These are phyloP conservation scores for Phaffia rhodozyma DNA, from an alignment of 1,284 basidiomycete species.

Conservation along the genomic window DNA sequence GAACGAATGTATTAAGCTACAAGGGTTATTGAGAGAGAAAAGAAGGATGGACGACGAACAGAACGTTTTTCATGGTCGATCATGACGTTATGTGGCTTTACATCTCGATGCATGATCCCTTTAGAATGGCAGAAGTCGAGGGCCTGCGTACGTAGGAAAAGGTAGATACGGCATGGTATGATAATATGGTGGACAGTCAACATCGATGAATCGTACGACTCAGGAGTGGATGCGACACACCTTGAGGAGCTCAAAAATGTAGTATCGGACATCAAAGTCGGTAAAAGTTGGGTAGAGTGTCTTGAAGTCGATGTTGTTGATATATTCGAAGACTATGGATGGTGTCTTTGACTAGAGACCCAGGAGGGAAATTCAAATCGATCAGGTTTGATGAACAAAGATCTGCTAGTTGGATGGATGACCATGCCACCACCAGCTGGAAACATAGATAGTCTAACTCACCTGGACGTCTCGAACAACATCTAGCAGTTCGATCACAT, in stretches of 20 bases:
- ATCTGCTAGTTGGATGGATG: not conserved
- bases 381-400: not conserved
- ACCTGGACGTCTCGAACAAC: slow-evolving; percentile 73
- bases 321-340: slow-evolving; percentile 91
- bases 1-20: not conserved
- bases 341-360: slow-evolving; percentile 74
- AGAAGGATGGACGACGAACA: slow-evolving; percentile 38
- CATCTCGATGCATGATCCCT: slow-evolving; percentile 97
- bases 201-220: not conserved
- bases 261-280: slow-evolving; percentile 89
- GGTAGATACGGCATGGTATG: slow-evolving; percentile 17
- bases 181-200: not conserved
- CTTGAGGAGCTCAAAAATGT: slow-evolving; percentile 94
- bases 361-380: not conserved
- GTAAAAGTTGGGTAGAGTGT: slow-evolving; percentile 87
- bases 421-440: not conserved
- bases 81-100: slow-evolving; percentile 99
- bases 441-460: slow-evolving; percentile 12
- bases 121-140: slow-evolving; percentile 96
- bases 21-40: not conserved
- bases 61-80: slow-evolving; percentile 95
- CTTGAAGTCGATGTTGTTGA: slow-evolving; percentile 97
- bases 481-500: slow-evolving; percentile 76
- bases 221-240: slow-evolving; percentile 34
- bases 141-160: slow-evolving; percentile 44